Evolutionary conservation across 768 basidiomycete genomes (phyloP).

Genomic region (Leccinum aurantiacum): DNA sequence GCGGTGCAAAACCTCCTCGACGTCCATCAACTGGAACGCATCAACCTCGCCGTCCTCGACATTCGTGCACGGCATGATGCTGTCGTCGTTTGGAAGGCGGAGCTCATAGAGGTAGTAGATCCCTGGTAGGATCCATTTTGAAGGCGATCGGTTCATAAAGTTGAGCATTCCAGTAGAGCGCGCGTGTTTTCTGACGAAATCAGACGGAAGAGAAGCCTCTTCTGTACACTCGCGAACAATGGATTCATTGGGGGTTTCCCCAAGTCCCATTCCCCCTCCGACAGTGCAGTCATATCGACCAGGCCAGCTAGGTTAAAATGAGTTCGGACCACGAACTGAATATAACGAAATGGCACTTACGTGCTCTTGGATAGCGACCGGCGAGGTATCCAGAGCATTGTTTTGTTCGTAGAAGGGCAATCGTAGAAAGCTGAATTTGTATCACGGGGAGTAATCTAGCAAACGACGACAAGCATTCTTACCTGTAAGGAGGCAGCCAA

Average conservation of each 20-base stretch:
- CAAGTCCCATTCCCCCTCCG: conserved; percentile 44
- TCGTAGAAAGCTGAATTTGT: conserved; percentile 34
- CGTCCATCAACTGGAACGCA: conserved; percentile 39
- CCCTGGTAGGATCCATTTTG: conserved; percentile 45
- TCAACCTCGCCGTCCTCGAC: conserved; percentile 43
- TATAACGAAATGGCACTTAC: conserved; percentile 24
- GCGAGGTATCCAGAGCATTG: conserved; percentile 41
- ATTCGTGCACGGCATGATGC: conserved; percentile 37
- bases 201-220: conserved; percentile 41
- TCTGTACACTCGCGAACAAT: conserved; percentile 44
- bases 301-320: conserved; percentile 19
- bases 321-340: neutral
- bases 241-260: conserved; percentile 37
- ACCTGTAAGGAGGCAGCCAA: conserved; percentile 45
- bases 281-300: conserved; percentile 44
- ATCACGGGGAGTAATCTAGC: neutral
- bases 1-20: conserved; percentile 33
- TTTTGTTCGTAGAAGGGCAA: conserved; percentile 29
- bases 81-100: conserved; percentile 36
- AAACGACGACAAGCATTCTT: neutral
- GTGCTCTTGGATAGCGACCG: conserved; percentile 41
- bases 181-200: conserved; percentile 34
- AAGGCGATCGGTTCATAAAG: conserved; percentile 43
- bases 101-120: conserved; percentile 47
- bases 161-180: conserved; percentile 39